Conservation (phyloP, 192 early-diverging fungal species). For the Rhizoclosmatium sp. region DNA sequence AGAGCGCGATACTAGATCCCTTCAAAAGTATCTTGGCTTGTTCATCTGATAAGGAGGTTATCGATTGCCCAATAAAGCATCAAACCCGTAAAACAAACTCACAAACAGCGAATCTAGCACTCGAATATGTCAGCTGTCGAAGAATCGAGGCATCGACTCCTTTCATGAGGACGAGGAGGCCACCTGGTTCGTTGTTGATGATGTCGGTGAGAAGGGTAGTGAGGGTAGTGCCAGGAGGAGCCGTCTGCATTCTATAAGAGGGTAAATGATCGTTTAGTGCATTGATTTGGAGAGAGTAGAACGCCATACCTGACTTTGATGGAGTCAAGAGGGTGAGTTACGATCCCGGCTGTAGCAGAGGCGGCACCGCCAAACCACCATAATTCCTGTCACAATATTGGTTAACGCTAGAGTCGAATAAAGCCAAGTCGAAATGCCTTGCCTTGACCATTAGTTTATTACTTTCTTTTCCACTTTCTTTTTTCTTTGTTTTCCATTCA, state of each 20-base stretch:
- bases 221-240: neutral
- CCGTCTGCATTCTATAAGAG: constrained; percentile 5
- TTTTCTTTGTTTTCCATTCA: neutral
- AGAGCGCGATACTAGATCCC: neutral
- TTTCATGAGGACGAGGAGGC: constrained; percentile 39
- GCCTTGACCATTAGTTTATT: no score
- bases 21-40: neutral
- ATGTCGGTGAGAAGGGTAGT: neutral
- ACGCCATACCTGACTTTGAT: constrained; percentile 25
- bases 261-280: no score
- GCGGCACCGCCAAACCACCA: constrained; percentile 27
- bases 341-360: neutral
- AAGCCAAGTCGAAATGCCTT: no score
- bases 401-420: no score
- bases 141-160: constrained; percentile 49
- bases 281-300: neutral
- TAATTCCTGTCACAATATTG: no score
- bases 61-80: no score
- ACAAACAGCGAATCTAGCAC: constrained; percentile 54
- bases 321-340: constrained; percentile 17
- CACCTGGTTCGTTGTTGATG: constrained; percentile 22
- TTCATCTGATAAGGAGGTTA: constrained; percentile 25
- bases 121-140: constrained; percentile 52
- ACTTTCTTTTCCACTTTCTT: neutral
- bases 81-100: constrained; percentile 5